Base-by-base conservation (phyloP, 1,284 basidiomycete genomes). In the Coriolopsis trogii region DNA sequence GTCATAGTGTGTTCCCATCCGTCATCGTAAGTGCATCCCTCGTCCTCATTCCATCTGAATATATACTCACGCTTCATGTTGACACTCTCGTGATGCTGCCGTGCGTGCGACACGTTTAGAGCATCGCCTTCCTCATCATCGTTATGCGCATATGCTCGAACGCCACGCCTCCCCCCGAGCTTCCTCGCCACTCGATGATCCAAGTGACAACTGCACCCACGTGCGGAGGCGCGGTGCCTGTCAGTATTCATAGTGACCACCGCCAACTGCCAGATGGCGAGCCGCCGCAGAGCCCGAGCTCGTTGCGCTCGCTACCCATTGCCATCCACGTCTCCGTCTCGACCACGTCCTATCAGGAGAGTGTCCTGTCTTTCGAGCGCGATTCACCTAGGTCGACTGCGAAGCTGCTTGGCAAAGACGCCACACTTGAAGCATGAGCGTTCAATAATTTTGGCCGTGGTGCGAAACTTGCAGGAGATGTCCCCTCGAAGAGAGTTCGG, bases 251-350 rank as follows among this genome's bases (percentile, higher is more conserved):
- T 12, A 46, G 24, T 18, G 39, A 46, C 15, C 45, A 39, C 16
- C 15, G 30, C 26, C 26, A 18, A 6, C 33, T 41, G 12, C 13
- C 26, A 12, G 37, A 46, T 8, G 29, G 20, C 13, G 34, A 36
- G 42, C 33, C 42, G 21, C 30, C n/a, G n/a, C n/a, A n/a, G 21
- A 44, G 42, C 23, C 42, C 42, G 13, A 24, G 31, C 23, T 44
- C 42, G 26, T 16, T 36, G 39, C 15, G 40, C 40, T 33, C 41
- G 34, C 30, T 41, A 5, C 57, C 53, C 2, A 55, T 59, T 40
- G 48, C 57, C 16, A 59, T 59, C 41, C 49, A 55, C 23, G 57
- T 59, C 26, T 59, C 57, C 1, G 51, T 59, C 5, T 53, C 53
- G 34, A 49, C 42, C 10, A 55, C 48, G 23, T 53, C 53, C 2